A percentile compares a stretch with the other conserved stretches of the same genome.
These are phyloP conservation scores for Jacaranda mimosifolia DNA, from an alignment of 257 asterid species.

Conservation along the genomic window DNA sequence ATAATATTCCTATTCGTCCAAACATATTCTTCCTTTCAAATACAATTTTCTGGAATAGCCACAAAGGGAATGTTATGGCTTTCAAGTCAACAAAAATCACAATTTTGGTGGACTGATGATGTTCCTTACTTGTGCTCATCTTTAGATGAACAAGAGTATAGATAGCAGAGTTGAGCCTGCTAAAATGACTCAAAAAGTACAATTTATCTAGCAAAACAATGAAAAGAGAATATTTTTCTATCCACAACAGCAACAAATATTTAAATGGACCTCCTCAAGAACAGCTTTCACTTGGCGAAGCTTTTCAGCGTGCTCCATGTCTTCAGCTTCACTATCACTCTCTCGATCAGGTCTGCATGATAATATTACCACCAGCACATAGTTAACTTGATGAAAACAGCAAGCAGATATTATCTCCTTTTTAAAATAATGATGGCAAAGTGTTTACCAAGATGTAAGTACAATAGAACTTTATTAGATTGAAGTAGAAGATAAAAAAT, in stretches of 20 bases:
- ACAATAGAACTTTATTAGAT: background rate
- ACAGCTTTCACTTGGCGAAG: slow-evolving; percentile 99
- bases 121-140: slow-evolving; percentile 1
- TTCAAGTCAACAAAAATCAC: background rate
- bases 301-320: slow-evolving; percentile 95
- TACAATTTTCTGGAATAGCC: background rate
- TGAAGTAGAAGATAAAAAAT: background rate
- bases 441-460: background rate
- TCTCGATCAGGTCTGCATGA: slow-evolving; percentile 80
- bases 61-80: background rate
- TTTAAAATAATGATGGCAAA: slow-evolving; percentile 8
- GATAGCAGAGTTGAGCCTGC: background rate
- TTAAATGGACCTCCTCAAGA: slow-evolving; percentile 90
- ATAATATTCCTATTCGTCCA: background rate
- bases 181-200: background rate
- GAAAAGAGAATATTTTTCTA: background rate
- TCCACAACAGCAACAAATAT: slow-evolving; percentile 15
- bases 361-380: slow-evolving; percentile 37
- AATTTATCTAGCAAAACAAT: slow-evolving; percentile 23
- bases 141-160: background rate
- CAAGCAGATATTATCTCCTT: background rate
- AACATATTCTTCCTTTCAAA: background rate
- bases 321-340: slow-evolving; percentile 99
- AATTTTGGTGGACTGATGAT: background rate
- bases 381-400: slow-evolving; percentile 12